Evolutionary conservation across 2,329 filamentous ascomycete species (phyloP), one percentile per base, ranked within the genome.

Genomic region (Paramyrothecium sp.): DNA sequence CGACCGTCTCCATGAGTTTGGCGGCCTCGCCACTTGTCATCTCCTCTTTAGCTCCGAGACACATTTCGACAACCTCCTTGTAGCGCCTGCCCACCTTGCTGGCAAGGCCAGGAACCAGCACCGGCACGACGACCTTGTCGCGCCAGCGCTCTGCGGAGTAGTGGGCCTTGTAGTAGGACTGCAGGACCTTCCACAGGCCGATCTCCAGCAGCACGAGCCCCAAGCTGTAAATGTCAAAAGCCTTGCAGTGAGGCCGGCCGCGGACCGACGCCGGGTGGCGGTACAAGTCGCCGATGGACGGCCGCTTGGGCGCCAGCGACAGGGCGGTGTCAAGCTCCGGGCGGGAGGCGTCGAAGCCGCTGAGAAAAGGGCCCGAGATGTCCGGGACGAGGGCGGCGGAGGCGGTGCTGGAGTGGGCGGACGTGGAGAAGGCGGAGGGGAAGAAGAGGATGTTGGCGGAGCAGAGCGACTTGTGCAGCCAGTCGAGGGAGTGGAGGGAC

Each of bases 391-490:
- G 63, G n/a, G 58, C 67, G 55, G 65, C 75, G 68, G 62, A 69
- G 63, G 60, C 77, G 61, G 64, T 66, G 46, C 72, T 62, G 7
- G 72, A 71, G 10, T 63, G 61, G 5, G 67, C 64, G 7, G 65
- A 61, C 16, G 56, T 67, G 63, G 69, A 81, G 61, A 71, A 67
- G 21, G 71, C 69, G 0, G 75, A 76, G 7, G 74, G 77, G 66
- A 81, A 84, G 70, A 85, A 83, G 53, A 85, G 70, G 50, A 85
- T 76, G 67, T 83, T 85, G 57, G 78, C 68, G 56, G 73, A 76
- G 54, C 81, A 80, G 16, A 86, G 72, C 41, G 80, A 82, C 65
- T 86, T 85, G 72, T 85, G 81, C 46, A 83, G 73, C 80, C 80
- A 83, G 65, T 81, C 80, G 41, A 83, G 75, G 1, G 78, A 79